Evolutionary conservation across 805 yeast species (phyloP), one percentile per base, ranked within the genome.

Genomic region (Kodamaea kaohsiungensis): DNA sequence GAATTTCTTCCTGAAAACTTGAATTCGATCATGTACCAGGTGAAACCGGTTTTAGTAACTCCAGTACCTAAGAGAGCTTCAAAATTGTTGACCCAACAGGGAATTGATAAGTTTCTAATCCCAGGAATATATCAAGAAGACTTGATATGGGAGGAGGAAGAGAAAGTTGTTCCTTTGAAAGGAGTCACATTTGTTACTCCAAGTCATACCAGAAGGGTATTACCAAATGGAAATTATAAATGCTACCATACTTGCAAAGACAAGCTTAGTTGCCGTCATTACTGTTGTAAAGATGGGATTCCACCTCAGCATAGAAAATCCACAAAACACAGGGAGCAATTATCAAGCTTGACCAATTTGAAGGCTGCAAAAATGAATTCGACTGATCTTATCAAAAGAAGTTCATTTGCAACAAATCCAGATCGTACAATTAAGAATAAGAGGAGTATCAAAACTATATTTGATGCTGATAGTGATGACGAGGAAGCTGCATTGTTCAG

Each of bases 221-320:
- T 43, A 48, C 53, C 49, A 7, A 68, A 71, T 53, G 77, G 75
- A 1, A 69, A 66, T 50, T 64, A 64, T 46, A 69, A 68, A 42
- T 80, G 83, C 53, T 63, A 69, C 42, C 84, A 80, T 57, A 48
- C 63, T 3, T 80, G 84, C 56, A 77, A 70, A 48, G 71, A 72
- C 51, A 69, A 68, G 53, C 43, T 59, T 1, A 60, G 40, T 59
- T 80, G 83, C 52, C 70, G 82, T 9, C 83, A 80, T 59, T 49
- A 75, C 3, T 80, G 84, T 50, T 80, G 84, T 54, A 71, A 75
- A 40, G 78, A 76, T 38, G 83, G 83, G 2, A 30, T 48, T 35
- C 50, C 43, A 4, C 17, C 16, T 17, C 49, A 33, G 30, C 17
- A 10, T 10, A 8, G 10, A 6, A 8, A 8, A 9, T 10, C 22